Base-by-base conservation (phyloP, 2,329 filamentous ascomycete species). In the Pleurostoma richardsiae region DNA sequence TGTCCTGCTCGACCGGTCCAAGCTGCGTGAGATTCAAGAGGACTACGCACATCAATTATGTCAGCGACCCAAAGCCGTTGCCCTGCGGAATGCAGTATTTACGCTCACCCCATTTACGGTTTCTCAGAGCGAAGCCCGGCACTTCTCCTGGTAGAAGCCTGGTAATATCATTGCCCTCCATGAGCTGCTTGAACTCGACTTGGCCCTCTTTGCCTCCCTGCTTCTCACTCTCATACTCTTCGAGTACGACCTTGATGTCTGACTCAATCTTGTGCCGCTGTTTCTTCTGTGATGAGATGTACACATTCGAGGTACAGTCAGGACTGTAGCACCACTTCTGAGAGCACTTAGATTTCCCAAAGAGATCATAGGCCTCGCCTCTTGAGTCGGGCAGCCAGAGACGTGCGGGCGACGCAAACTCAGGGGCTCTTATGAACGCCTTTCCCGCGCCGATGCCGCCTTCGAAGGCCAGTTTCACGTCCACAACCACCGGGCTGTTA, bases 401-500 rank as follows among this genome's bases (percentile, higher is more conserved):
- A 39, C 19, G 19, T 19, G 19, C 19, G 19, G 19, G 19, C 19
- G 19, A 19, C 19, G 19, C 19, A 19, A 19, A 19, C 19, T 19
- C 19, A 19, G 19, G 19, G 19, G 19, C 19, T 19, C 19, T 19
- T 7, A 2, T 39, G 42, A 44, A 44, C 6, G 6, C 30, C 30
- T 30, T 30, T 10, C 29, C n/a, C 29, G 31, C 11, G 4, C 30
- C n/a, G 29, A 10, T 36, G 10, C 42, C 42, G n/a, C 51, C 39
- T 39, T 53, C 40, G 29, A 58, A 60, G 2, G 59, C 60, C 19
- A 55, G 44, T 38, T 56, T 55, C 27, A 60, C 55, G 43, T 65
- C 63, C 3, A 65, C 47, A 0, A 64, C 51, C 0, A 64, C 60
- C 6, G 58, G 53, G 33, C 59, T 61, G 26, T 56, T 54, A 3